Conservation (phyloP, 192 early-diverging fungal species). For the Backusella liffmaniae region DNA sequence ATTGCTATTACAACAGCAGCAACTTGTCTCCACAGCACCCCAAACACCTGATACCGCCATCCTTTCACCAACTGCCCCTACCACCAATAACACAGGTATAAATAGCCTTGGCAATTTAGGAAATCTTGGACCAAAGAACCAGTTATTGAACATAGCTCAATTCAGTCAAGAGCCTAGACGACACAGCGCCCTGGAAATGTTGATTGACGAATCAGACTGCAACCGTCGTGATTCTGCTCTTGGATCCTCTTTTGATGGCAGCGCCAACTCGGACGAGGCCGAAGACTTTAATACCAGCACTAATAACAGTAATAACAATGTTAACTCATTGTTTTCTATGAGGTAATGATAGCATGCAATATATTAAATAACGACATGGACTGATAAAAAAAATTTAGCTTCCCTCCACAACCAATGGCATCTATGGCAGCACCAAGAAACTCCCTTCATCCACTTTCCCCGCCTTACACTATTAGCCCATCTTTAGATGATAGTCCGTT, state of each 20-base stretch:
- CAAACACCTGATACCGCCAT: background rate
- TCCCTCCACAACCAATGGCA: constrained; percentile 16
- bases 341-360: background rate
- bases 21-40: background rate
- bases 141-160: background rate
- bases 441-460: constrained; percentile 19
- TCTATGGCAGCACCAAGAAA: background rate
- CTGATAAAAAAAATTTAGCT: constrained; percentile 9
- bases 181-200: background rate
- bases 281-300: background rate
- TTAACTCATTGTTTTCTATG: background rate
- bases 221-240: constrained; percentile 18
- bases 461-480: constrained; percentile 13
- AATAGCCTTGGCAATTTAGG: background rate
- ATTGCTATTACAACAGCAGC: constrained; percentile 30
- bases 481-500: background rate
- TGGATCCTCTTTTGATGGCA: constrained; percentile 19
- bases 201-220: background rate
- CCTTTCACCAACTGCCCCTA: background rate
- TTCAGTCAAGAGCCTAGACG: constrained; percentile 5
- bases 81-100: background rate
- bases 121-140: background rate
- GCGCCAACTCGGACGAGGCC: constrained; percentile 23
- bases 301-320: background rate
- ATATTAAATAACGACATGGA: background rate